A percentile compares a stretch with the other conserved stretches of the same genome.
phyloP scores from a whole-genome alignment of 208 protist species.

The Leishmania aethiopica region DNA sequence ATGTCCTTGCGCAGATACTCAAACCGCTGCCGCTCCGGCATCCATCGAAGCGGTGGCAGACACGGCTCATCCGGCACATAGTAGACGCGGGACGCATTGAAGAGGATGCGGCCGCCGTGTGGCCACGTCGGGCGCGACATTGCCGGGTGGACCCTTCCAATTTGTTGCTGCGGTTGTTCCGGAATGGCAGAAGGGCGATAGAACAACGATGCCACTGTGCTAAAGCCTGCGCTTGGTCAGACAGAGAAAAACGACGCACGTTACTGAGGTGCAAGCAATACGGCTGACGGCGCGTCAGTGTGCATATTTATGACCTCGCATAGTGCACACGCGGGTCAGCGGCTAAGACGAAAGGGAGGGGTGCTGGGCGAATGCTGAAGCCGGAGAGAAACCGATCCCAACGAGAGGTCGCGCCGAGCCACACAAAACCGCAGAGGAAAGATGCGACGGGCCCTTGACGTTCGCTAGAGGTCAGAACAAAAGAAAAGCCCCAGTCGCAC shows the following conservation, averaged over 20 bases:
- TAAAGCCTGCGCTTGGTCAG: neutral
- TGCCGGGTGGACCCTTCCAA: neutral
- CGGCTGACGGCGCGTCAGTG: neutral
- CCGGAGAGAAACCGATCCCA: neutral
- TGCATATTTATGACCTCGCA: neutral
- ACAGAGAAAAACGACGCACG: neutral
- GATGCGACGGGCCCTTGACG: neutral
- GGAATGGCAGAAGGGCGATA: neutral
- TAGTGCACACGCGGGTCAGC: neutral
- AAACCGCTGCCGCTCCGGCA: conserved; percentile 46
- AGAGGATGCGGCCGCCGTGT: conserved; percentile 25
- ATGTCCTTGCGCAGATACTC: conserved; percentile 31
- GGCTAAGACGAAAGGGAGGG: neutral
- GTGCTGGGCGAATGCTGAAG: neutral
- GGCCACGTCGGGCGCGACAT: conserved; percentile 23
- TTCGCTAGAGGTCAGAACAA: neutral
- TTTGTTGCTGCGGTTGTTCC: neutral
- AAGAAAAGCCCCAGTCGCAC: neutral
- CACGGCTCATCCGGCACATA: conserved; percentile 34
- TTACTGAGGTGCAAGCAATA: neutral
- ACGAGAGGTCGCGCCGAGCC: neutral
- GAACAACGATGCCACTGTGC: neutral
- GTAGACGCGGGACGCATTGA: conserved; percentile 35
- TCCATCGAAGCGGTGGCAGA: conserved; percentile 48
- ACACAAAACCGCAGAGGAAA: neutral